phyloP scores from a whole-genome alignment of 2,329 filamentous ascomycete species.

The Nannizzia gypsea region DNA sequence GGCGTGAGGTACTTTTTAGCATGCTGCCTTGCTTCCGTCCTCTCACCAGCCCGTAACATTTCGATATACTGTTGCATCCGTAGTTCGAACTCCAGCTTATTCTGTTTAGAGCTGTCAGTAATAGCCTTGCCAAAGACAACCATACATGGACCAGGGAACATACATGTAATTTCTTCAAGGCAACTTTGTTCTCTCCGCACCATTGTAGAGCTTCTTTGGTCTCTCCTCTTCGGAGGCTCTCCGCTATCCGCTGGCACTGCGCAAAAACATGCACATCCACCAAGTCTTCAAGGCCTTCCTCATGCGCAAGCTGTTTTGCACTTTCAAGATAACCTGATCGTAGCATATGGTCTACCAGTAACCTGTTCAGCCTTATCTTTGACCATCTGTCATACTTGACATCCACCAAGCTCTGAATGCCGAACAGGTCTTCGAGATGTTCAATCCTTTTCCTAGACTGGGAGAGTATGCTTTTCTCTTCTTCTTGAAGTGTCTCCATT shows the following conservation, averaged over 20 bases:
- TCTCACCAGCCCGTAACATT: constrained; percentile 57
- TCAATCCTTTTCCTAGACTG: constrained; percentile 64
- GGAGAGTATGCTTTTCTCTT: constrained; percentile 64
- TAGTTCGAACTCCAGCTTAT: constrained; percentile 82
- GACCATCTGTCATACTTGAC: constrained; percentile 92
- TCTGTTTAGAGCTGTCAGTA: constrained; percentile 36
- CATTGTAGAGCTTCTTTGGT: constrained; percentile 72
- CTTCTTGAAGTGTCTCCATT: constrained; percentile 61
- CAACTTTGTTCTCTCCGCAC: constrained; percentile 89
- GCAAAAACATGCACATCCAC: constrained; percentile 85
- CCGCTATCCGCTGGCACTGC: constrained; percentile 64
- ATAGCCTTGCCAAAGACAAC: background rate
- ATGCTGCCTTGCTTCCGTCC: constrained; percentile 63
- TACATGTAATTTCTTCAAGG: constrained; percentile 75
- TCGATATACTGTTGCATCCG: constrained; percentile 93
- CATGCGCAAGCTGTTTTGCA: constrained; percentile 60
- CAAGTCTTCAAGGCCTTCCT: constrained; percentile 64
- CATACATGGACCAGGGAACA: constrained; percentile 17
- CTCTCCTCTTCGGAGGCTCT: constrained; percentile 57
- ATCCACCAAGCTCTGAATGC: constrained; percentile 70
- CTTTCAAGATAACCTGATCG: constrained; percentile 70
- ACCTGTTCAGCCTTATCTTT: constrained; percentile 62
- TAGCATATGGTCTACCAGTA: constrained; percentile 87
- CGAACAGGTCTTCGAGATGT: constrained; percentile 70
- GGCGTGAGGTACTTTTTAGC: constrained; percentile 69